These are phyloP conservation scores for Suhomyces yuchorum DNA, from an alignment of 1,139 yeast genomes.

Conservation along the genomic window DNA sequence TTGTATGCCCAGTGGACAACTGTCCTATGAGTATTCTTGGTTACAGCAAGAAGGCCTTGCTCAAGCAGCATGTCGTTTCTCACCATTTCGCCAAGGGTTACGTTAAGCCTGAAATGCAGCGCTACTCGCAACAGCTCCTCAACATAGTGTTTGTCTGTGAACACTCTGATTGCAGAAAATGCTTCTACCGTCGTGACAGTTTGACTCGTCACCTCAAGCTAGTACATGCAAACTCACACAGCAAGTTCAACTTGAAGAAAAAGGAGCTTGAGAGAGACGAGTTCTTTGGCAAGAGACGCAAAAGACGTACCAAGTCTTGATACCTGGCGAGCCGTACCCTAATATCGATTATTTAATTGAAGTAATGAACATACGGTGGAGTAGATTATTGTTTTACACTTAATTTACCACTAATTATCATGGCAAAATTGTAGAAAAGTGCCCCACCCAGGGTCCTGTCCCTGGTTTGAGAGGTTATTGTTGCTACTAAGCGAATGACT, in stretches of 20 bases:
- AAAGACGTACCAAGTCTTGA: not conserved
- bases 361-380: not conserved
- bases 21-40: slow-evolving; percentile 70
- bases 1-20: slow-evolving; percentile 51
- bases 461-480: too few species aligned
- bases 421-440: not conserved
- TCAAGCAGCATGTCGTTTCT: slow-evolving; percentile 60
- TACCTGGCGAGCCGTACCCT: not conserved
- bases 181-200: slow-evolving; percentile 60
- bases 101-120: slow-evolving; percentile 20
- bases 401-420: not conserved
- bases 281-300: slow-evolving; percentile 4
- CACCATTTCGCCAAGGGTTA: slow-evolving; percentile 45
- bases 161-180: slow-evolving; percentile 48
- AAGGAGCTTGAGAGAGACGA: slow-evolving; percentile 3
- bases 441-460: too few species aligned
- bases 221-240: slow-evolving; percentile 45
- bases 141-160: slow-evolving; percentile 20
- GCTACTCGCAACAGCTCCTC: slow-evolving; percentile 11
- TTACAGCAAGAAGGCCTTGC: slow-evolving; percentile 58
- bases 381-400: not conserved
- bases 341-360: not conserved
- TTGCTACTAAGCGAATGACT: too few species aligned
- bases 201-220: slow-evolving; percentile 54
- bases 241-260: slow-evolving; percentile 13